Evolutionary conservation across 306 rosid species (phyloP), one percentile per base, ranked within the genome.

Genomic region (Lathyrus oleraceus): DNA sequence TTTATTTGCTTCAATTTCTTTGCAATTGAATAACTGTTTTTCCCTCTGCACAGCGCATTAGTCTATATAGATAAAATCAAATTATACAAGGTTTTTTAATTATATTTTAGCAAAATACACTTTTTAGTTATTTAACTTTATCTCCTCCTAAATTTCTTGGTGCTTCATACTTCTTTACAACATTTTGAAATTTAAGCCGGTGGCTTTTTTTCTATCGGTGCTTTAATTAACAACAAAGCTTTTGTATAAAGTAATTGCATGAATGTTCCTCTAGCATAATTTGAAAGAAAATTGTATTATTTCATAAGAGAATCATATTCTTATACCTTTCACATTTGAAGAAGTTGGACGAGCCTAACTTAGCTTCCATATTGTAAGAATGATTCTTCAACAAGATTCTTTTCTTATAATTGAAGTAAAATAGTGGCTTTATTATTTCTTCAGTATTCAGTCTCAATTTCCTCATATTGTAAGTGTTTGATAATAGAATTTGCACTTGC

Each of bases 131-230:
- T n/a, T n/a, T n/a, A n/a, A n/a, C n/a, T n/a, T n/a, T n/a, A n/a
- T n/a, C n/a, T n/a, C n/a, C n/a, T n/a, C n/a, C n/a, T n/a, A n/a
- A n/a, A n/a, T 28, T 30, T 5, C 6, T 5, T 43, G 35, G 47
- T 0, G 3, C 3, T 2, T 2, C 2, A 1, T 25, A 1, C 0
- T 1, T 56, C 12, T 71, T 65, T 56, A 40, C 36, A 65, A 63
- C 73, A 15, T 28, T 58, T 65, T 65, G 62, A 85, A 80, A 83
- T 72, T 81, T 83, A n/a, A n/a, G n/a, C n/a, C n/a, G n/a, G n/a
- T n/a, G n/a, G n/a, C 2, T 25, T 25, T 25, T 25, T 2, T 25
- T 25, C 3, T 25, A 65, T 70, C 40, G 40, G 53, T 40, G 63
- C 66, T 79, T 67, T 63, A 25, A 17, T 60, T 32, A 6, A 6